Conservation (phyloP, 176 grass and related monocot genomes). For the Oryza glumipatula region DNA sequence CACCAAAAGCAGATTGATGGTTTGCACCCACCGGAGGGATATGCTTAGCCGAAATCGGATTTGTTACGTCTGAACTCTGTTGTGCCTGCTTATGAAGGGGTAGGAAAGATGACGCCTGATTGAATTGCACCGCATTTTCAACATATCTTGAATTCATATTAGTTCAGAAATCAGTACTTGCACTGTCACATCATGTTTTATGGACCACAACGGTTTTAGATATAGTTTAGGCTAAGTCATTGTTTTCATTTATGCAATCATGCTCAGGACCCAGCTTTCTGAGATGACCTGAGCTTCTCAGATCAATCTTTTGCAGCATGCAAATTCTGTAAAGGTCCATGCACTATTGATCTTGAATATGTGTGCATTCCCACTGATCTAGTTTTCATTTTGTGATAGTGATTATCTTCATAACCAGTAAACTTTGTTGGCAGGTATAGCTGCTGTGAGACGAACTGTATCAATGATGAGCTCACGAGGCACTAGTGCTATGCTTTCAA, state of each 20-base stretch:
- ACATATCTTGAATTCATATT: neutral
- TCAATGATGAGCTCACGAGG: constrained; percentile 73
- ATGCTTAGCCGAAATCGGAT: neutral
- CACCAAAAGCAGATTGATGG: neutral
- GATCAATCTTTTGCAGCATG: neutral
- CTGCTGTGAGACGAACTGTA: neutral
- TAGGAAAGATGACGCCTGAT: neutral
- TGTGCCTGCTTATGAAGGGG: neutral
- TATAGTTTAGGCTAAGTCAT: neutral
- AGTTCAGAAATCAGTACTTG: neutral
- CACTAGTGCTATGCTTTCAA: constrained; percentile 55
- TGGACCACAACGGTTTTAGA: neutral
- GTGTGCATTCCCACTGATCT: neutral
- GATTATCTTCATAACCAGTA: constrained; percentile 31
- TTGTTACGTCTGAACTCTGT: neutral
- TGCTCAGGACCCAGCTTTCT: constrained; percentile 6
- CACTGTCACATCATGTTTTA: neutral
- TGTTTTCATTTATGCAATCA: neutral
- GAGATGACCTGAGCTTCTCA: neutral
- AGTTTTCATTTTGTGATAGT: neutral
- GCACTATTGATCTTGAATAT: neutral
- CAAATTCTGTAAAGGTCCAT: neutral
- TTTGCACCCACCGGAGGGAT: neutral
- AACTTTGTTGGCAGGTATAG: neutral
- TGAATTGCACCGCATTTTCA: neutral